Conservation (phyloP, 805 yeast species). For the Yarrowia sp. region DNA sequence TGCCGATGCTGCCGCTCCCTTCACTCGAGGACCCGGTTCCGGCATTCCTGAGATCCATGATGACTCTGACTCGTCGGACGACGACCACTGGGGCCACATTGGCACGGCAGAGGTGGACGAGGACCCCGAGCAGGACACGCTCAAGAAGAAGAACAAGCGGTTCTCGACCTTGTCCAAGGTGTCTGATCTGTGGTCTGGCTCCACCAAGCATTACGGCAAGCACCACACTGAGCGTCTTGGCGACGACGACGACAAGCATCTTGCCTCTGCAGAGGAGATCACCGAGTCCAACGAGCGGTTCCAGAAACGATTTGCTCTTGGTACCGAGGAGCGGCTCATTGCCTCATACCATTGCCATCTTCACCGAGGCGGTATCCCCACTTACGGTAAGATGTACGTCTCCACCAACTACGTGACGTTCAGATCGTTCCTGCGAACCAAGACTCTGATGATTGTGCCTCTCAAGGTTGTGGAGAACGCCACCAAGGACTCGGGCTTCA, state of each 20-base stretch:
- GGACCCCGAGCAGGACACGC: conserved; percentile 39
- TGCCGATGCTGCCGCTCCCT: neutral
- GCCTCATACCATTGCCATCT: conserved; percentile 76
- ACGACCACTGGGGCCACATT: conserved; percentile 41
- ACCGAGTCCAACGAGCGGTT: conserved; percentile 63
- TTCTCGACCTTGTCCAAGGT: conserved; percentile 12
- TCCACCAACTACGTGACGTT: conserved; percentile 77
- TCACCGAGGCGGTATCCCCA: conserved; percentile 68
- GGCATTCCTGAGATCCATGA: conserved; percentile 29
- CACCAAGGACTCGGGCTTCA: conserved; percentile 68
- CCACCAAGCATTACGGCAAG: conserved; percentile 31
- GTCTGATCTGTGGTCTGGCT: conserved; percentile 22
- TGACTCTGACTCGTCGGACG: conserved; percentile 26
- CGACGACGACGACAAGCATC: conserved; percentile 57
- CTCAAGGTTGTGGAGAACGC: conserved; percentile 73
- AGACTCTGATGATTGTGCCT: conserved; percentile 84
- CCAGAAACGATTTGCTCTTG: conserved; percentile 68
- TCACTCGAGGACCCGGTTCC: neutral
- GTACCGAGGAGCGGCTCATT: conserved; percentile 58
- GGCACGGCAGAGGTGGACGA: conserved; percentile 30
- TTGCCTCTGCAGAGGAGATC: conserved; percentile 56
- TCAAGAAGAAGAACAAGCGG: conserved; percentile 28
- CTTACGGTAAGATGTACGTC: conserved; percentile 82
- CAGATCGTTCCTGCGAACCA: conserved; percentile 74
- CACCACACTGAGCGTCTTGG: conserved; percentile 36